Conservation (phyloP, 1,284 basidiomycete genomes). For the Anthracocystis walkeri region DNA sequence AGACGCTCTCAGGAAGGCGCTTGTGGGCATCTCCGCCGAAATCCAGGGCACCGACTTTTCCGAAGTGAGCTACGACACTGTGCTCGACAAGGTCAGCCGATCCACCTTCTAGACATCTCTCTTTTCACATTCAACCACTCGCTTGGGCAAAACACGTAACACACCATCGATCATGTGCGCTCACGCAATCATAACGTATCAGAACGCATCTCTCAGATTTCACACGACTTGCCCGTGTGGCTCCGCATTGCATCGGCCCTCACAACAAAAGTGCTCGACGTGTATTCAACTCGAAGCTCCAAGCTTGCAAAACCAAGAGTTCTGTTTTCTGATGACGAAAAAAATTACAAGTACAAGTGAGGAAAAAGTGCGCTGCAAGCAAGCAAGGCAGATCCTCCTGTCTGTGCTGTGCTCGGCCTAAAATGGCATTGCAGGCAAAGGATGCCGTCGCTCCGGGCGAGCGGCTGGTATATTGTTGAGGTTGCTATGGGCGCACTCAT, state of each 20-base stretch:
- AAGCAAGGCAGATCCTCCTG: background rate
- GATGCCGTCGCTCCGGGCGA: no score
- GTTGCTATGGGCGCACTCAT: background rate
- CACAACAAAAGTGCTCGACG: background rate
- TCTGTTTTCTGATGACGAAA: slow-evolving; percentile 2
- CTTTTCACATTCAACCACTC: background rate
- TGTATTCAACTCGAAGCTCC: background rate
- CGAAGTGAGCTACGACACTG: slow-evolving; percentile 81
- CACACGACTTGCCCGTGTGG: background rate
- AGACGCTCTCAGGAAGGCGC: slow-evolving; percentile 82
- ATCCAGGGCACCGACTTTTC: slow-evolving; percentile 87
- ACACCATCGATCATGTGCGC: background rate
- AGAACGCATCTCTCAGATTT: background rate
- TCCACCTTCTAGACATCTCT: slow-evolving; percentile 41
- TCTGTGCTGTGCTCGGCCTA: background rate
- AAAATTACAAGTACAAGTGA: slow-evolving; percentile 5
- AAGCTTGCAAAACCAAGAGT: slow-evolving; percentile 1
- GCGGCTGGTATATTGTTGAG: background rate
- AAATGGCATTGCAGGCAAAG: no score
- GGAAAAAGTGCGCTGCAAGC: background rate
- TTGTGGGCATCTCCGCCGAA: slow-evolving; percentile 79
- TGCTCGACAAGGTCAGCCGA: slow-evolving; percentile 32
- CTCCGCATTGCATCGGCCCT: background rate
- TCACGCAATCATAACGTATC: slow-evolving; percentile 4
- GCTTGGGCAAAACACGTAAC: background rate